phyloP scores from a whole-genome alignment of 345 rosid genomes.

The Linum trigynum region DNA sequence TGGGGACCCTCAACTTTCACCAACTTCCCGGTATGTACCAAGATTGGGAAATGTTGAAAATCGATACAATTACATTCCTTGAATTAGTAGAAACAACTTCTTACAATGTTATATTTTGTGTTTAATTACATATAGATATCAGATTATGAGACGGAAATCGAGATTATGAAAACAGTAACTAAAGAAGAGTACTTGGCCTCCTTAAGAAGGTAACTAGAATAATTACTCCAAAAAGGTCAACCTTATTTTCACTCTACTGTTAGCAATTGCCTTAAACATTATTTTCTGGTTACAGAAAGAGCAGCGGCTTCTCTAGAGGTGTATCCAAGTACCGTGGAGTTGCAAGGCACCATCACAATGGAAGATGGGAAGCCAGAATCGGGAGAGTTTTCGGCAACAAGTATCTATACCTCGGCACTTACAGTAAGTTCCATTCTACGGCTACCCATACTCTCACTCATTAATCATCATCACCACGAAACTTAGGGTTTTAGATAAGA shows the following conservation, averaged over 20 bases:
- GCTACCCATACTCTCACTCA: too few species aligned
- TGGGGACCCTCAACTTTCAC: constrained; percentile 23
- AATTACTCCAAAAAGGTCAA: too few species aligned
- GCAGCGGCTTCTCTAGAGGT: constrained; percentile 19
- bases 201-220: constrained; percentile 36
- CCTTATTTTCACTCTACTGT: too few species aligned
- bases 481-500: too few species aligned
- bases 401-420: constrained; percentile 65
- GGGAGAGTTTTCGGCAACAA: constrained; percentile 55
- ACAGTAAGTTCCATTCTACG: constrained; percentile 33
- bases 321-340: constrained; percentile 66
- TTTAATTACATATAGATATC: constrained; percentile 27
- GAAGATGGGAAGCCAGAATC: too few species aligned
- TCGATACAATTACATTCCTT: not conserved
- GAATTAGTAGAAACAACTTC: not conserved
- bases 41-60: not conserved
- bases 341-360: constrained; percentile 39
- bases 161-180: constrained; percentile 46
- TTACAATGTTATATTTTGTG: not conserved
- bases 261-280: not conserved
- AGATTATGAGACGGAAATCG: constrained; percentile 48
- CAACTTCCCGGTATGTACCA: constrained; percentile 39
- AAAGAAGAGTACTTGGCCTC: constrained; percentile 64
- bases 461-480: too few species aligned
- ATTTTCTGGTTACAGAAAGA: constrained; percentile 28